These are phyloP conservation scores for Paxillus ammoniavirescens DNA, from an alignment of 768 basidiomycete genomes.

Conservation along the genomic window DNA sequence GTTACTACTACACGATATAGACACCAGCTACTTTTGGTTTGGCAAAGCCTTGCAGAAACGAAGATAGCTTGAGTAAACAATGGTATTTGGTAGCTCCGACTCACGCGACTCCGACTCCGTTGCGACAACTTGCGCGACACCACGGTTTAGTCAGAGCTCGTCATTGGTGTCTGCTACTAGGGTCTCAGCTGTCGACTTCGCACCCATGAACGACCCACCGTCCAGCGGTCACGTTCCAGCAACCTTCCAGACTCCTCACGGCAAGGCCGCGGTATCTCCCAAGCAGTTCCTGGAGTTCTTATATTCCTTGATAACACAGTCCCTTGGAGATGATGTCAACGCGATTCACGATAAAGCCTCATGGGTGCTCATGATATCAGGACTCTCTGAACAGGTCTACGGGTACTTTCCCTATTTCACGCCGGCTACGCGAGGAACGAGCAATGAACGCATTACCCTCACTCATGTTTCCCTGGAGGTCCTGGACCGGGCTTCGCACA, in stretches of 20 bases:
- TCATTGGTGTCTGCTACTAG: no score
- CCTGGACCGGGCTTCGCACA: constrained; percentile 48
- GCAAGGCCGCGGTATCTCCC: constrained; percentile 23
- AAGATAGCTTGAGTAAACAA: neutral
- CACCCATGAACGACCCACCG: constrained; percentile 26
- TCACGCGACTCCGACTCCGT: no score
- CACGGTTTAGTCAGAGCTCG: no score
- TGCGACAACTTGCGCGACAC: no score
- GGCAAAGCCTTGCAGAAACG: neutral
- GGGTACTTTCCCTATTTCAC: constrained; percentile 54
- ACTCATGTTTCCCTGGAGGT: constrained; percentile 55
- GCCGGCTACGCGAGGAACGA: constrained; percentile 47
- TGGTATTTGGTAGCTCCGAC: no score
- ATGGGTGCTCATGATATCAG: constrained; percentile 52
- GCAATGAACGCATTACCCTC: constrained; percentile 57
- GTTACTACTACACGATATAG: constrained; percentile 7
- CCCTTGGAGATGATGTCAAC: constrained; percentile 34
- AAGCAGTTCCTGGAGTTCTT: constrained; percentile 46
- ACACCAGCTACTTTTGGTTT: constrained; percentile 2
- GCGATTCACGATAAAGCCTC: constrained; percentile 36
- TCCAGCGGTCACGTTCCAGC: constrained; percentile 27
- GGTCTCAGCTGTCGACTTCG: constrained; percentile 22
- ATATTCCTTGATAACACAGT: constrained; percentile 36
- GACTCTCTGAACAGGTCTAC: constrained; percentile 53
- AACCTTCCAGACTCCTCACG: constrained; percentile 31